phyloP scores from a whole-genome alignment of 2,329 filamentous ascomycete genomes.

The Drechslerella dactyloides region DNA sequence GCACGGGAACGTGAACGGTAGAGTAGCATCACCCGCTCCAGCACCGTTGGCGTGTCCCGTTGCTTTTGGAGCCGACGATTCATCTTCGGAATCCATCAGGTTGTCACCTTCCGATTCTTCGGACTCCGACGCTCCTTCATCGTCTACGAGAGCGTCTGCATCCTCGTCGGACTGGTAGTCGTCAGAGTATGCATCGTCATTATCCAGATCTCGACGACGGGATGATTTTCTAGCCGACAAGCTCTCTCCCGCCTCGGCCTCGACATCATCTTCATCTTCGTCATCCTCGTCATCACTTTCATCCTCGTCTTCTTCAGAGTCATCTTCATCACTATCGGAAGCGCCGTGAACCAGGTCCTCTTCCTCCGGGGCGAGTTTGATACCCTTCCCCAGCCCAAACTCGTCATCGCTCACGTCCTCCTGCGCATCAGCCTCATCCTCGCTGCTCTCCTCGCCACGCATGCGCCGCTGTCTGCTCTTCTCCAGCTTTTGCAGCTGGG shows the following conservation, averaged over 20 bases:
- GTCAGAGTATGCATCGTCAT: conserved; percentile 65
- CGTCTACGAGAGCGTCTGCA: conserved; percentile 60
- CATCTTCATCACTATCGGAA: conserved; percentile 23
- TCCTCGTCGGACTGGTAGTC: conserved; percentile 60
- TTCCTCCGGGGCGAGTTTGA: conserved; percentile 58
- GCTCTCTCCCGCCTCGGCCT: conserved; percentile 62
- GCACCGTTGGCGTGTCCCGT: conserved; percentile 59
- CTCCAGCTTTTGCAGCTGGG: conserved; percentile 79
- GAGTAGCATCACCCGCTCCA: conserved; percentile 62
- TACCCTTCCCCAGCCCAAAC: conserved; percentile 68
- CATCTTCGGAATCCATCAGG: conserved; percentile 63
- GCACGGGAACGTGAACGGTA: conserved; percentile 86
- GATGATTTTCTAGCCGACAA: conserved; percentile 57
- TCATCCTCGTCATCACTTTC: conserved; percentile 65
- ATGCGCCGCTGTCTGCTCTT: conserved; percentile 82
- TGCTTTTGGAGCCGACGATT: conserved; percentile 65
- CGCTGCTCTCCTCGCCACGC: conserved; percentile 76
- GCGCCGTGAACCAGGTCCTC: conserved; percentile 57
- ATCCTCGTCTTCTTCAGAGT: conserved; percentile 49
- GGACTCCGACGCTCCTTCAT: conserved; percentile 61
- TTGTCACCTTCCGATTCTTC: conserved; percentile 77
- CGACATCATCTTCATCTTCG: conserved; percentile 56
- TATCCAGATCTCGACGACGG: conserved; percentile 64
- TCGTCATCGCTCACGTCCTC: conserved; percentile 64
- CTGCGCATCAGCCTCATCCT: conserved; percentile 61